phyloP scores from a whole-genome alignment of 306 rosid species.

The Comarum palustre region DNA sequence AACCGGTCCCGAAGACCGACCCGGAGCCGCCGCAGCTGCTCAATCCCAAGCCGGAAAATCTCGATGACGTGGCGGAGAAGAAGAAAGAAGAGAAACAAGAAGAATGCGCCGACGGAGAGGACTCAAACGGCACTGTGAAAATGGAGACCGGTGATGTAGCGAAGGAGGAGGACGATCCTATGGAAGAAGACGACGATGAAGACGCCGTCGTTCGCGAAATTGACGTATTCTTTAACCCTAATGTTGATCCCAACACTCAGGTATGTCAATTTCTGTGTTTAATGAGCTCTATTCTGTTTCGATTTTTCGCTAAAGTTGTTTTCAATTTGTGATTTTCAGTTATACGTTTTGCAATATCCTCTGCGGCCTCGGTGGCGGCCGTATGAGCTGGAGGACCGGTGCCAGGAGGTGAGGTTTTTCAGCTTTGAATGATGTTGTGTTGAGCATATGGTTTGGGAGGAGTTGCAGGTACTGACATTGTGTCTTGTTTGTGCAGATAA shows the following conservation, averaged over 20 bases:
- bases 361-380: constrained; percentile 86
- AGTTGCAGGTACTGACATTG: constrained; percentile 5
- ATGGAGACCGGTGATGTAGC: constrained; percentile 38
- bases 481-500: constrained; percentile 43
- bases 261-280: constrained; percentile 18
- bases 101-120: background rate
- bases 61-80: constrained; percentile 18
- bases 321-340: constrained; percentile 28
- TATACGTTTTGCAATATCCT: constrained; percentile 83
- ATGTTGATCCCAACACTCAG: constrained; percentile 46
- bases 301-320: background rate
- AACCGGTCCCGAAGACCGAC: constrained; percentile 26
- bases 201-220: constrained; percentile 78
- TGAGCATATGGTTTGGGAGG: constrained; percentile 4
- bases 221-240: constrained; percentile 66
- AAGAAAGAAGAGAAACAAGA: constrained; percentile 32
- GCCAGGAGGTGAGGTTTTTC: constrained; percentile 58
- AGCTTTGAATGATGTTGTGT: background rate
- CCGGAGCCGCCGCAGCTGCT: constrained; percentile 25
- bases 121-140: constrained; percentile 35
- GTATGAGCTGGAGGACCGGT: constrained; percentile 64
- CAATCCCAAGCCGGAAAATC: constrained; percentile 37
- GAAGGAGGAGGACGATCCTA: constrained; percentile 34
- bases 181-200: constrained; percentile 50
- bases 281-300: background rate